Evolutionary conservation across 1,284 basidiomycete genomes (phyloP), one percentile per base, ranked within the genome.

Genomic region (Baeospora myosura): DNA sequence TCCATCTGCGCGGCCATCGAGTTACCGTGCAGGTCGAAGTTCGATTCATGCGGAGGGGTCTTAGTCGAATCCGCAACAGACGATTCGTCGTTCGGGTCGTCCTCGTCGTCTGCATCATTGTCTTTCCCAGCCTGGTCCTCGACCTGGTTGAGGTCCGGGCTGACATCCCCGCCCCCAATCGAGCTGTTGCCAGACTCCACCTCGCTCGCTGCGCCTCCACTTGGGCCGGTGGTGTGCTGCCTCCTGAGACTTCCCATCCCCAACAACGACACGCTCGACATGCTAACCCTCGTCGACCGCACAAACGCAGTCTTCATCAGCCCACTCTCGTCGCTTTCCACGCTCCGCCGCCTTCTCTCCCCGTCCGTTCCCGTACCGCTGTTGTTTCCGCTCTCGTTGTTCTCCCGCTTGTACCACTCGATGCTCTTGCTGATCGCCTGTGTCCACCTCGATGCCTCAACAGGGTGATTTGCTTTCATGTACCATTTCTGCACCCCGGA

Each of bases 391-490:
- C 25, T 23, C 35, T 32, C 7, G 16, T 35, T 10, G 25, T 38
- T 21, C 12, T 49, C 48, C 14, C 40, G 35, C 39, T 60, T 63
- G 39, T 66, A 66, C 69, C 77, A 83, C 25, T 90, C 85, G 46
- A 91, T 83, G 51, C 81, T 84, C 55, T 77, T 77, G 20, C 66
- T 64, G 36, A 95, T 73, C 0, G 82, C 83, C 47, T 87, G 80
- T 0, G 76, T 76, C 92, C 92, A 96, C n/a, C 89, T 74, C 2
- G 83, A 74, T 2, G 90, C 88, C 60, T 96, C 92, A 2, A 88
- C 87, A 0, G 87, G 86, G 48, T 94, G 90, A 45, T 85, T 89
- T 0, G 92, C 93, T 50, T 89, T 90, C 59, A 98, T 74, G 58
- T 88, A 96, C 78, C 93, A 90, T 58, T 87, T 90, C 52, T 86